These are phyloP conservation scores for Nakazawaea ambrosiae DNA, from an alignment of 805 yeast genomes.

Conservation along the genomic window DNA sequence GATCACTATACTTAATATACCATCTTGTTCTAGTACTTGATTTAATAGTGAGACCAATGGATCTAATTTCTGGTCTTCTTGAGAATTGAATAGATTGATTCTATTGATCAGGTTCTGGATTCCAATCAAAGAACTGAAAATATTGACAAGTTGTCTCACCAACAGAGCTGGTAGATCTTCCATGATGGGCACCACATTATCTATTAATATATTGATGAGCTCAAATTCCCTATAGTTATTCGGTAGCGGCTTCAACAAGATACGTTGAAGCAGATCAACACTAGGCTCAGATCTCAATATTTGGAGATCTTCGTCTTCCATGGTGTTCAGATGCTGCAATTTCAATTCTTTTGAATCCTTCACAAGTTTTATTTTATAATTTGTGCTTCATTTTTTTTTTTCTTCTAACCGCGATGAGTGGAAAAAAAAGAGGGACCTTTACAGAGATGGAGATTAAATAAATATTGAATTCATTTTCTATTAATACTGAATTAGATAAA, in stretches of 20 bases:
- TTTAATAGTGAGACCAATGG: not conserved
- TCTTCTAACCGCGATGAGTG: too few relatives aligned
- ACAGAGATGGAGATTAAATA: too few relatives aligned
- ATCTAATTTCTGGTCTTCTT: not conserved
- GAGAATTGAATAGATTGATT: not conserved
- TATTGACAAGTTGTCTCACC: not conserved
- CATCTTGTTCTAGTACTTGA: not conserved
- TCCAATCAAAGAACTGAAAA: constrained; percentile 3
- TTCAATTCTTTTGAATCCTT: not conserved
- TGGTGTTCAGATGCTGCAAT: not conserved
- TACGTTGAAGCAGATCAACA: not conserved
- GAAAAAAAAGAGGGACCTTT: too few relatives aligned
- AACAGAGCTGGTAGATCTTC: constrained; percentile 2
- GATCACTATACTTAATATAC: not conserved
- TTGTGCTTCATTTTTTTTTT: too few relatives aligned
- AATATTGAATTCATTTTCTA: too few relatives aligned
- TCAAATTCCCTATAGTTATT: not conserved
- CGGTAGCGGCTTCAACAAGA: not conserved
- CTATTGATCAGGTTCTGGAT: not conserved
- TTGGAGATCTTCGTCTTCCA: constrained; percentile 3
- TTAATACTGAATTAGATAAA: too few relatives aligned
- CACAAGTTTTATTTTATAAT: too few relatives aligned
- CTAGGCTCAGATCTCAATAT: constrained; percentile 3
- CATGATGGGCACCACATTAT: not conserved
- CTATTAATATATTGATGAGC: constrained; percentile 1